Percentiles rank a stretch among this genome's conserved stretches.
Conservation (phyloP, 345 rosid genomes). For the Acer saccharum region DNA sequence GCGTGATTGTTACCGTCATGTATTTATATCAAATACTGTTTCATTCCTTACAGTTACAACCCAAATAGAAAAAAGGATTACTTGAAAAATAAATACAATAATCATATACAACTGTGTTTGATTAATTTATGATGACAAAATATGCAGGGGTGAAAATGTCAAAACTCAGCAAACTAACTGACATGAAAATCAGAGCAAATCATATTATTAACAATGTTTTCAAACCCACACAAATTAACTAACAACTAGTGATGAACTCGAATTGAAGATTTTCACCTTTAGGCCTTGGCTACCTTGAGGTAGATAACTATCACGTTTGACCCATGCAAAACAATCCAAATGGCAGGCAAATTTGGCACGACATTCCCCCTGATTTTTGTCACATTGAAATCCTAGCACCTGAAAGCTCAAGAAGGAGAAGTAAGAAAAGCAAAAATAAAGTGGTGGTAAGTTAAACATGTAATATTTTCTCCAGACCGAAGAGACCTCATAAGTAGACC, state of each 20-base stretch:
- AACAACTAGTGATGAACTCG: constrained; percentile 10
- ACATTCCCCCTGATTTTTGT: constrained; percentile 93
- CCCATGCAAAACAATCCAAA: constrained; percentile 99
- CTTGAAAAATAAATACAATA: not conserved
- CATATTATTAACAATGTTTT: constrained; percentile 19
- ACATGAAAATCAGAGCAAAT: not conserved
- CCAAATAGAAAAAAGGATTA: not conserved
- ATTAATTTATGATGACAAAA: not conserved
- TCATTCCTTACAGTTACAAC: not conserved
- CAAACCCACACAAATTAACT: not conserved
- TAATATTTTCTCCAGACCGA: not conserved
- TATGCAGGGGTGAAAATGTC: not conserved
- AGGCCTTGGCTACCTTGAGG: constrained; percentile 99
- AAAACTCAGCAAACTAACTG: not conserved
- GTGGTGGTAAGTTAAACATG: constrained; percentile 13
- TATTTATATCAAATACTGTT: not conserved
- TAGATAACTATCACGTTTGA: constrained; percentile 98
- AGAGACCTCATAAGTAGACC: not conserved
- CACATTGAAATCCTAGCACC: constrained; percentile 92
- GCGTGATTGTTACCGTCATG: not conserved
- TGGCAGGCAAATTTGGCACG: constrained; percentile 93
- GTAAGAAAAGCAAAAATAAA: constrained; percentile 9
- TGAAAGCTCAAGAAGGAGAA: constrained; percentile 37
- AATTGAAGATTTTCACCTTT: constrained; percentile 55
- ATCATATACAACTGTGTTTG: not conserved